Base-by-base conservation (phyloP, 2,329 filamentous ascomycete species). In the Epichloe sp. region DNA sequence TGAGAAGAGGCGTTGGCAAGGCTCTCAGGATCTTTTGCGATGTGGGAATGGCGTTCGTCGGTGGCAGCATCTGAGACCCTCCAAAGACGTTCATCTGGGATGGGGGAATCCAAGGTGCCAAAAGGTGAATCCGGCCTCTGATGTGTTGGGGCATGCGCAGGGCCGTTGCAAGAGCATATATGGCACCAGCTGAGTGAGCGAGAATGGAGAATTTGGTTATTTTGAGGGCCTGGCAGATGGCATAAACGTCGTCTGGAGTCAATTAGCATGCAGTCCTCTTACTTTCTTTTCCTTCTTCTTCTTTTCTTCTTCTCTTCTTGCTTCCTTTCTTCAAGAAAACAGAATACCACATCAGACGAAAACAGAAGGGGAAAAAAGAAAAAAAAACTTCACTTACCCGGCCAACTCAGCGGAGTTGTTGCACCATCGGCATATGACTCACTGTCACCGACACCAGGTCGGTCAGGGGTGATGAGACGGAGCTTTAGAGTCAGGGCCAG, bases 21-120 rank as follows among this genome's bases (percentile, higher is more conserved):
- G 89, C 88, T 21, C 93, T 83, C 2, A 98, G 78, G 55, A 98
- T 90, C 48, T 88, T 83, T 63, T 98, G 93, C 1, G 88, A 88
- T 5, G 91, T 89, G 3, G 93, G 93, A 44, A 98, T 84, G 5
- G 89, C 86, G 57, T 88, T 90, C 0, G 83, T 84, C 0, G 90
- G 90, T 0, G 87, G 85, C 3, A 85, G 76, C 15, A 83, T 82
- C 60, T 88, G 82, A 15, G 86, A 82, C 2, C 79, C 77, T 31
- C 84, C 83, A 56, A 90, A 83, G 17, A 85, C 82, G 49, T 83
- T 89, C 75, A 95, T 85, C 64, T 95, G 89, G 4, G 88, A 97
- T 0, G 93, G 93, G 93, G 93, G 93, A 45, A 98, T 97, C 93
- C 89, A 96, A 0, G 93, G 93, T 0, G 93, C 91, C 8, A 98